These are phyloP conservation scores for Macaranga tanarius DNA, from an alignment of 441 rosid species.

Conservation along the genomic window DNA sequence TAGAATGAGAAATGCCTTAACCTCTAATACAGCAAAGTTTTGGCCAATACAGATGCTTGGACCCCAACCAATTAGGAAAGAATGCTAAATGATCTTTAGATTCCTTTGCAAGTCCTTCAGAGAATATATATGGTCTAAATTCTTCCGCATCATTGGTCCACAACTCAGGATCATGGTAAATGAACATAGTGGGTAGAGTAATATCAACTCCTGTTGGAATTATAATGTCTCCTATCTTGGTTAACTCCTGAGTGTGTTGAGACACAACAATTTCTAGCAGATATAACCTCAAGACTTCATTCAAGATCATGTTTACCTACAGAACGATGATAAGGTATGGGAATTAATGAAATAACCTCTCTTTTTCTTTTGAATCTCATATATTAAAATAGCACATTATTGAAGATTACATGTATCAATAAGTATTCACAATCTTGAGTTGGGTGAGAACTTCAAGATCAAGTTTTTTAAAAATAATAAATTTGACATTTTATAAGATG, in stretches of 20 bases:
- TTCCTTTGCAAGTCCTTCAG: constrained; percentile 45
- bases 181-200: constrained; percentile 37
- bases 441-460: constrained; percentile 36
- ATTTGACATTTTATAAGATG: no score
- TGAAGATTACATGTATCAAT: background rate
- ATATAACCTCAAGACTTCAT: constrained; percentile 49
- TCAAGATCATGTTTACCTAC: constrained; percentile 49
- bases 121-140: constrained; percentile 50
- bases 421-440: constrained; percentile 39
- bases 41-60: constrained; percentile 51
- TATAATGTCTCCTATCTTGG: constrained; percentile 34
- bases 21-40: constrained; percentile 50
- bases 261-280: constrained; percentile 38
- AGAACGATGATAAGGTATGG: constrained; percentile 5
- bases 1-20: constrained; percentile 45
- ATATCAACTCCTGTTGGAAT: constrained; percentile 49
- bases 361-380: background rate
- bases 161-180: constrained; percentile 43
- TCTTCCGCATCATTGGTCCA: constrained; percentile 51
- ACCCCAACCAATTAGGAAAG: constrained; percentile 51
- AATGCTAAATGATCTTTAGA: constrained; percentile 36
- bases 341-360: background rate
- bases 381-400: background rate
- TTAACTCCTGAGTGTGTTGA: constrained; percentile 30
- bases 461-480: no score